Conservation (phyloP, 1,139 yeast species). For the Yamadazyma pseudoaaseri region DNA sequence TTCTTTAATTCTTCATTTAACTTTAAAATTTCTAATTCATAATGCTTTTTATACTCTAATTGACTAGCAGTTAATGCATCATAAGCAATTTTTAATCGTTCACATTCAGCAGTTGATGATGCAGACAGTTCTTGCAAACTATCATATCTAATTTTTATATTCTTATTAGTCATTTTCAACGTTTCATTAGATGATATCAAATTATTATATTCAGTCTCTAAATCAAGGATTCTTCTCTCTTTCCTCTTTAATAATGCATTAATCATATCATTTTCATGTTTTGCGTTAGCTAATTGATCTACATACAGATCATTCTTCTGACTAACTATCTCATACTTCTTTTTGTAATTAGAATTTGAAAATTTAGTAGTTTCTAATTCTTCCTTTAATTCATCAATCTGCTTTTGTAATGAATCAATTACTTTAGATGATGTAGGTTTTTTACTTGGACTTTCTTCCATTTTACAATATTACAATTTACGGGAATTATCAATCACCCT, state of each 20-base stretch:
- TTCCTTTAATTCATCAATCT: conserved; percentile 50
- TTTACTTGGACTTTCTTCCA: conserved; percentile 22
- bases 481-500: neutral
- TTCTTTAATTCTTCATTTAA: conserved; percentile 30
- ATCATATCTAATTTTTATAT: conserved; percentile 48
- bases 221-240: conserved; percentile 60
- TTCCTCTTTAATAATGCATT: conserved; percentile 62
- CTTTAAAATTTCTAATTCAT: conserved; percentile 33
- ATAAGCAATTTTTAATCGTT: conserved; percentile 59
- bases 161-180: conserved; percentile 45
- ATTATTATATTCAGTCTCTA: conserved; percentile 55
- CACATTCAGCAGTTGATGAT: conserved; percentile 50
- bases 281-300: conserved; percentile 67
- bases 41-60: conserved; percentile 53
- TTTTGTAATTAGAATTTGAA: conserved; percentile 39
- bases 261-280: conserved; percentile 69
- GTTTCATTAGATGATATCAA: conserved; percentile 44
- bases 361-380: conserved; percentile 47
- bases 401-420: conserved; percentile 56
- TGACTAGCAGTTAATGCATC: conserved; percentile 60
- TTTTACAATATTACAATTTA: conserved; percentile 1
- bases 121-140: conserved; percentile 49
- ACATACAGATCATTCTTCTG: conserved; percentile 58
- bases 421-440: conserved; percentile 47
- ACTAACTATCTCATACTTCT: conserved; percentile 46